A percentile compares a stretch with the other conserved stretches of the same genome.
These are phyloP conservation scores for Trifolium fragiferum DNA, from an alignment of 306 rosid genomes.

Conservation along the genomic window DNA sequence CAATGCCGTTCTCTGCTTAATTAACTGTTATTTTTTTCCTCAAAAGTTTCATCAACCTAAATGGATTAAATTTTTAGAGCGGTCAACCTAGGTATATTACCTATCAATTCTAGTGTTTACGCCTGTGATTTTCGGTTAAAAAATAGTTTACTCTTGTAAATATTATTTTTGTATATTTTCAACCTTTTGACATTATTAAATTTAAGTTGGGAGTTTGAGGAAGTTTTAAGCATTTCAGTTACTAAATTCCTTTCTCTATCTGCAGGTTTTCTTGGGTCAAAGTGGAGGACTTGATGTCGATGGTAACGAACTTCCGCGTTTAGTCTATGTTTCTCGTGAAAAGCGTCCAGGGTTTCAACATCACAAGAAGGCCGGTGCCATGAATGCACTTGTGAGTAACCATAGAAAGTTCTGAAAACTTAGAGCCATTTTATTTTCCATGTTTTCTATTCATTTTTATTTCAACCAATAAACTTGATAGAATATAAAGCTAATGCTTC, in stretches of 20 bases:
- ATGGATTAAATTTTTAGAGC: conserved; percentile 6
- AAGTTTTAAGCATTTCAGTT: conserved; percentile 17
- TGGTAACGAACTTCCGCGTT: conserved; percentile 89
- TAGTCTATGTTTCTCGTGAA: conserved; percentile 99
- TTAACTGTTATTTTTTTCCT: conserved; percentile 4
- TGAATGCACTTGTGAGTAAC: conserved; percentile 92
- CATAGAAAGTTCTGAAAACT: conserved; percentile 1
- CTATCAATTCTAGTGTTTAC: conserved; percentile 12
- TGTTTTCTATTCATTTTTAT: too few relatives aligned
- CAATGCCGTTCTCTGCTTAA: conserved; percentile 16
- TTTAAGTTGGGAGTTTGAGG: conserved; percentile 28
- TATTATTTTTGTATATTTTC: conserved; percentile 18
- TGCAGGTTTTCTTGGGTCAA: conserved; percentile 97
- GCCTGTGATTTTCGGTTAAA: background rate
- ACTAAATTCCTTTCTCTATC: conserved; percentile 29
- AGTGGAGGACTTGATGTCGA: conserved; percentile 94
- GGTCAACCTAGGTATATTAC: conserved; percentile 14
- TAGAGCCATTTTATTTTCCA: background rate
- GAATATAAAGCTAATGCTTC: background rate
- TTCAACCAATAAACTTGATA: background rate
- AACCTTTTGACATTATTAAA: conserved; percentile 7
- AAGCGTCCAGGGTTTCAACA: conserved; percentile 99
- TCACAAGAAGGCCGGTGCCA: conserved; percentile 99
- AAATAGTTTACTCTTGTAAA: background rate
- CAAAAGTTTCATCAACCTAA: conserved; percentile 20